Conservation (phyloP, 495 filamentous ascomycete genomes). For the Talaromyces ruber region DNA sequence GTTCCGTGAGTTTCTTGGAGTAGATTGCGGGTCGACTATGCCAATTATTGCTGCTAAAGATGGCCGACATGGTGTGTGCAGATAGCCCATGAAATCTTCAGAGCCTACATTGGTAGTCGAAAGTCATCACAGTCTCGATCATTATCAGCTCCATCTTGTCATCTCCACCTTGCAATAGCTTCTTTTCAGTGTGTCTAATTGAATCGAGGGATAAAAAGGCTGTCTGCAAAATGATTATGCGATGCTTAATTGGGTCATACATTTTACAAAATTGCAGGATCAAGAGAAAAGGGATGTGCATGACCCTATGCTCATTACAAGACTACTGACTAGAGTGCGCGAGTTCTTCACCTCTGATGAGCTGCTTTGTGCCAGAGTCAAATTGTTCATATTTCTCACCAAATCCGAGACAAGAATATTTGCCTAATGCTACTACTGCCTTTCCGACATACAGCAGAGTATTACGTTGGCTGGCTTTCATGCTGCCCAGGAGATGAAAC, state of each 20-base stretch:
- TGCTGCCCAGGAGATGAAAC: not conserved
- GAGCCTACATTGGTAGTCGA: not conserved
- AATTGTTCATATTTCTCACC: not conserved
- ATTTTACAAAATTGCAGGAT: not conserved
- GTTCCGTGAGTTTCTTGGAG: not conserved
- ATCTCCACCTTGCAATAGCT: not conserved
- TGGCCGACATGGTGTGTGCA: not conserved
- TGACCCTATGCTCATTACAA: not conserved
- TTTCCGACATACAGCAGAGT: not conserved
- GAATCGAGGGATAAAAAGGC: not conserved
- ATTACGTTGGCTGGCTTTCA: not conserved
- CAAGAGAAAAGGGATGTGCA: not conserved
- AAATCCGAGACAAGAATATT: not conserved
- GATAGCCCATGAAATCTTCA: not conserved
- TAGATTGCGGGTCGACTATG: not conserved
- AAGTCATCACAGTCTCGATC: not conserved
- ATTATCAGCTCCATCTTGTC: not conserved
- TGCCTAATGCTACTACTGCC: not conserved
- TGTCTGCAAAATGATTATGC: not conserved
- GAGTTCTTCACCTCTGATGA: not conserved
- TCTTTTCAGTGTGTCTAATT: not conserved
- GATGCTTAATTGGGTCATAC: not conserved
- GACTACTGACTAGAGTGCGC: not conserved
- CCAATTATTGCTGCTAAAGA: not conserved
- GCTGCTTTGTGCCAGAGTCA: not conserved